Evolutionary conservation across 257 asterid species (phyloP).

Genomic region (Perilla frutescens): DNA sequence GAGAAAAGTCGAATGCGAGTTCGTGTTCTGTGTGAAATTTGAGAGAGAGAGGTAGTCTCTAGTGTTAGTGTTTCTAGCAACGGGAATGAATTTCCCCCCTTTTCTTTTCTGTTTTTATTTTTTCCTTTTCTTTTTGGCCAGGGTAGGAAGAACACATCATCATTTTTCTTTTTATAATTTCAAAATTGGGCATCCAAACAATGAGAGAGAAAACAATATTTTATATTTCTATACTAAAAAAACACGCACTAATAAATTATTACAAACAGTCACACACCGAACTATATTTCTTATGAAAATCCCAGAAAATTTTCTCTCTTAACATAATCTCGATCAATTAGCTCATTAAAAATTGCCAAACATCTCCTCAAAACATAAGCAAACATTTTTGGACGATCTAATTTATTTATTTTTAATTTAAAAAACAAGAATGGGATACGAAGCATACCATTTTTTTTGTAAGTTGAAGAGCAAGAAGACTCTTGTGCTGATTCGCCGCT

Average conservation of each 20-base stretch:
- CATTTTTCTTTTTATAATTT: not conserved
- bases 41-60: too few relatives aligned
- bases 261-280: too few relatives aligned
- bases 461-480: not conserved
- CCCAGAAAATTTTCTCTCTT: not conserved
- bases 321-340: too few relatives aligned
- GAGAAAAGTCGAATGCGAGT: not conserved
- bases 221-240: too few relatives aligned
- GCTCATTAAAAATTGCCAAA: not conserved
- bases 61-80: not conserved
- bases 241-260: too few relatives aligned
- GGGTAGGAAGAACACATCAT: too few relatives aligned
- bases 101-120: too few relatives aligned
- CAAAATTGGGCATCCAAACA: not conserved
- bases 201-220: too few relatives aligned
- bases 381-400: too few relatives aligned
- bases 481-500: not conserved
- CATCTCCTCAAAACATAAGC: not conserved
- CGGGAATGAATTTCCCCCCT: not conserved
- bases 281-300: not conserved
- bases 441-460: constrained; percentile 4
- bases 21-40: too few relatives aligned
- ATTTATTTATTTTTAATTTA: too few relatives aligned
- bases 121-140: too few relatives aligned
- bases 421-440: not conserved